Evolutionary conservation across 2,329 filamentous ascomycete genomes (phyloP).

Genomic region (Colletotrichum siamense): DNA sequence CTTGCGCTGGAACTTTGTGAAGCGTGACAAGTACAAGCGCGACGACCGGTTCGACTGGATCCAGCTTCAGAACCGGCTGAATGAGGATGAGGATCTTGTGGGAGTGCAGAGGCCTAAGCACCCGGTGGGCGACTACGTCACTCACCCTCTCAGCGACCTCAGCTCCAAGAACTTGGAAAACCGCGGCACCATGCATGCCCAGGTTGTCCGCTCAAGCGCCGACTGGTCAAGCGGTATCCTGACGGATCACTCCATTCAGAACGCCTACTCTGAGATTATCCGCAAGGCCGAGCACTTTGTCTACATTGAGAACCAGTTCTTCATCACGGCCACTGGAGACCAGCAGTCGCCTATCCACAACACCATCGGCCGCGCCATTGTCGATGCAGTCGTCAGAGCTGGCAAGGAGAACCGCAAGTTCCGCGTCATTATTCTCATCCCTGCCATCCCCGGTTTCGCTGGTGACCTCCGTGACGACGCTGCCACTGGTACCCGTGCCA

Average conservation of each 20-base stretch:
- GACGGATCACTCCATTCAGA: slow-evolving; percentile 84
- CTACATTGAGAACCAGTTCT: slow-evolving; percentile 99
- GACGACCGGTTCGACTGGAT: slow-evolving; percentile 86
- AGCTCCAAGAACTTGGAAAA: slow-evolving; percentile 67
- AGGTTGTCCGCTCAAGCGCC: slow-evolving; percentile 86
- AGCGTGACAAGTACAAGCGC: slow-evolving; percentile 97
- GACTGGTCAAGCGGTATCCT: slow-evolving; percentile 96
- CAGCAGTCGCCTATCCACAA: slow-evolving; percentile 87
- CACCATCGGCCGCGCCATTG: slow-evolving; percentile 85
- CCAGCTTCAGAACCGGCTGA: slow-evolving; percentile 75
- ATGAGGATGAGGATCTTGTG: slow-evolving; percentile 82
- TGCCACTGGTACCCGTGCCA: slow-evolving; percentile 85
- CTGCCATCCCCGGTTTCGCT: slow-evolving; percentile 91
- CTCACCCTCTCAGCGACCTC: slow-evolving; percentile 78
- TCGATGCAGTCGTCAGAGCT: slow-evolving; percentile 85
- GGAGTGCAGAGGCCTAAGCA: slow-evolving; percentile 89
- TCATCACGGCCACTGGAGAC: slow-evolving; percentile 93
- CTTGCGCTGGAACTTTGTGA: slow-evolving; percentile 94
- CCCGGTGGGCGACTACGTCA: slow-evolving; percentile 85
- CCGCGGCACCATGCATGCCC: slow-evolving; percentile 79
- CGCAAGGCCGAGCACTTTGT: slow-evolving; percentile 88
- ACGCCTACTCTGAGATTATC: slow-evolving; percentile 85
- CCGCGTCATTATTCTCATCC: slow-evolving; percentile 87
- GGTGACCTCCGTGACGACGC: slow-evolving; percentile 86
- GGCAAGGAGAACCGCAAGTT: slow-evolving; percentile 87